A percentile compares a stretch with the other conserved stretches of the same genome.
Conservation (phyloP, 345 rosid species). For the Populus pruinosa region DNA sequence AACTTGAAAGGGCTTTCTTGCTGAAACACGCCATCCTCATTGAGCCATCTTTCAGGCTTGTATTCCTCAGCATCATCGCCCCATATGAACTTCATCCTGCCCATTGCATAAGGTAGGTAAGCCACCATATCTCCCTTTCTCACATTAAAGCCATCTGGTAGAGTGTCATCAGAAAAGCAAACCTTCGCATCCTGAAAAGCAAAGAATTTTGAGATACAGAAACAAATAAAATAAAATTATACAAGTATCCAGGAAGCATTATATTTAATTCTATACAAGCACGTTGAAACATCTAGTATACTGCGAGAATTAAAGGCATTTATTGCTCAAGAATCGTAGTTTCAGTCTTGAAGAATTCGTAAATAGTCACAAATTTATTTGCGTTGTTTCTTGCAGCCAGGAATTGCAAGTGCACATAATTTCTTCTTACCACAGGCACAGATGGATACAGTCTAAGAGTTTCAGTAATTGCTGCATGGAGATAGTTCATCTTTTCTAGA, state of each 20-base stretch:
- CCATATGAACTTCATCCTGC: slow-evolving; percentile 39
- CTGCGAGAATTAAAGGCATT: too few species aligned
- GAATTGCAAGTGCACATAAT: too few species aligned
- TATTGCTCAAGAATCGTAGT: too few species aligned
- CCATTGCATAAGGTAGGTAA: slow-evolving; percentile 37
- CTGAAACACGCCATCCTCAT: slow-evolving; percentile 28
- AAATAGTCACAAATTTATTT: too few species aligned
- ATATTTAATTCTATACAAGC: too few species aligned
- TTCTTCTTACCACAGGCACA: slow-evolving; percentile 37
- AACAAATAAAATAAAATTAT: neutral
- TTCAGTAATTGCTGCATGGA: slow-evolving; percentile 36
- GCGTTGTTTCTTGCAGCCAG: too few species aligned
- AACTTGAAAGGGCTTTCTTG: slow-evolving; percentile 39
- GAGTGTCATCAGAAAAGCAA: slow-evolving; percentile 23
- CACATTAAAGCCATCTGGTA: slow-evolving; percentile 38
- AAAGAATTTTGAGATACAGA: neutral
- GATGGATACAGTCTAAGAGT: slow-evolving; percentile 45
- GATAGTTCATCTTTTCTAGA: slow-evolving; percentile 38
- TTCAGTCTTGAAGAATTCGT: too few species aligned
- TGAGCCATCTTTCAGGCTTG: slow-evolving; percentile 44
- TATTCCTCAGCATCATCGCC: slow-evolving; percentile 42
- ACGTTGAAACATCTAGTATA: neutral
- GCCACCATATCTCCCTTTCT: slow-evolving; percentile 32
- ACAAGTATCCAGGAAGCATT: neutral
- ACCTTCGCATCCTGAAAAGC: slow-evolving; percentile 32